These are phyloP conservation scores for Amborella trichopoda DNA, from an alignment of 164 flowering plant genomes.

Conservation along the genomic window DNA sequence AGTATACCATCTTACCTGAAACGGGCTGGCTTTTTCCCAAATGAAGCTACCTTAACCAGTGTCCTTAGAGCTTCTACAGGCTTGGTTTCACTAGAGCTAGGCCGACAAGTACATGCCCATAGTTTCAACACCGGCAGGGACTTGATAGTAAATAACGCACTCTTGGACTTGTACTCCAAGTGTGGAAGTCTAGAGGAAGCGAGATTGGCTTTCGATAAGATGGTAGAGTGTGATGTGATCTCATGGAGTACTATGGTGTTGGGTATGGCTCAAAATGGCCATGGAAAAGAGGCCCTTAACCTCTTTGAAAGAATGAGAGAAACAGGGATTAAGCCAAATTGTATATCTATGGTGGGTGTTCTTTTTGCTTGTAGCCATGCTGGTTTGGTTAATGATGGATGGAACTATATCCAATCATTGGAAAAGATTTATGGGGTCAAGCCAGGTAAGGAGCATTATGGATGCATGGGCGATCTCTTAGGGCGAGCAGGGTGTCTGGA, in stretches of 20 bases:
- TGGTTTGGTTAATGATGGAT: constrained; percentile 63
- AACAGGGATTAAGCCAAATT: constrained; percentile 45
- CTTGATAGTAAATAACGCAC: constrained; percentile 67
- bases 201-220: constrained; percentile 26
- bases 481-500: constrained; percentile 80
- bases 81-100: constrained; percentile 56
- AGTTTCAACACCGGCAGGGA: constrained; percentile 54
- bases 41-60: constrained; percentile 61
- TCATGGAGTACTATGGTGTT: constrained; percentile 94
- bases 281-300: constrained; percentile 43
- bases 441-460: constrained; percentile 77
- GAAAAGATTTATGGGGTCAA: constrained; percentile 40
- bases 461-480: constrained; percentile 83
- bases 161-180: constrained; percentile 91
- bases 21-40: constrained; percentile 44
- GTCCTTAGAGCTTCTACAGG: constrained; percentile 74
- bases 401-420: constrained; percentile 58
- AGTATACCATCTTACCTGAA: too few relatives aligned
- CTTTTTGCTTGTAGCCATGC: constrained; percentile 94
- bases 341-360: constrained; percentile 62
- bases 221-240: constrained; percentile 60
- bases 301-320: constrained; percentile 55
- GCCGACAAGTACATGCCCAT: constrained; percentile 81
- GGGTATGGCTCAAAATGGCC: constrained; percentile 83
- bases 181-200: constrained; percentile 85